Evolutionary conservation across 441 rosid species (phyloP), one percentile per base, ranked within the genome.

Genomic region (Erodium chrysanthum): DNA sequence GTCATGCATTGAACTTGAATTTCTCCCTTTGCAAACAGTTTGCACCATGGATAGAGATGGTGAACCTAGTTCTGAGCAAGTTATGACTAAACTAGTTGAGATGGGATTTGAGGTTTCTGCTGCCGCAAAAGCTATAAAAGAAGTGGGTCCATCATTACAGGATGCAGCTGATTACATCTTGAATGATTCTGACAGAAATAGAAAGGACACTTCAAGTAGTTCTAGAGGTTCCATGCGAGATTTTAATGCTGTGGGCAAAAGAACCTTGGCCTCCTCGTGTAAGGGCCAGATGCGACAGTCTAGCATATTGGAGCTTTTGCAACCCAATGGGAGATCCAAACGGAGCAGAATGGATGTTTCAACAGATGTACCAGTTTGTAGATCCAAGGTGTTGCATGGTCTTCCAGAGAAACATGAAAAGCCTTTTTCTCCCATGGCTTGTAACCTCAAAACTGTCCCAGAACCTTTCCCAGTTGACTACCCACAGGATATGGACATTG

Each of bases 21-120:
- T 54, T 54, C 60, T 18, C 22, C 15, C 17, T 31, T 35, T 40
- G 14, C 25, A 54, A 35, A 12, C 58, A 59, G 67, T 68, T 62
- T 66, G 7, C 0, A 63, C 71, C 42, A 84, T 81, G 89, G 80
- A 64, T 66, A 68, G 14, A 12, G 25, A 61, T 27, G 70, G 44
- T 21, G 59, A 70, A 60, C 64, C 75, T n/a, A n/a, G n/a, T 56
- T 73, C 79, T 14, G 80, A 74, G 61, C 74, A 80, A 70, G 80
- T 68, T 27, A 56, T 80, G 70, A 77, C 68, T 60, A 81, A 80
- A 64, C 85, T 89, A 42, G 71, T 80, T 25, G 88, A 85, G 71
- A 90, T 90, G 96, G 93, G 96, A 54, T 92, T 88, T 77, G 87
- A 86, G 64, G 73, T 75, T 29, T 71, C 80, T 54, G 77, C 70